phyloP scores from a whole-genome alignment of 2,329 filamentous ascomycete genomes.

The Neonectria hederae region DNA sequence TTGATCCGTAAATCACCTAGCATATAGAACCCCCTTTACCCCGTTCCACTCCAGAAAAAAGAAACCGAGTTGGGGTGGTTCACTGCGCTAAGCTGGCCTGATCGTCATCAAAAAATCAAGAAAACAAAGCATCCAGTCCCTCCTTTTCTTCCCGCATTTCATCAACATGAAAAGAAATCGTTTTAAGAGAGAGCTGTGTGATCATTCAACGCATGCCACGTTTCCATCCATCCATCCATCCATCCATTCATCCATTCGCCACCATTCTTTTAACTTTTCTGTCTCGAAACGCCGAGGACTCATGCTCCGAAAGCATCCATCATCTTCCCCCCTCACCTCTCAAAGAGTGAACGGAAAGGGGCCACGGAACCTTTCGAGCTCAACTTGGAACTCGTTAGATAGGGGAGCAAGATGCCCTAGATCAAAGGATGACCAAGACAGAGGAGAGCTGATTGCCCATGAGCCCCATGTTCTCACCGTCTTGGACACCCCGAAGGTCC shows the following conservation, averaged over 20 bases:
- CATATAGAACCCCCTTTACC: slow-evolving; percentile 34
- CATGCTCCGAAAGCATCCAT: slow-evolving; percentile 42
- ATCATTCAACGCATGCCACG: slow-evolving; percentile 46
- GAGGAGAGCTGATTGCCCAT: slow-evolving; percentile 25
- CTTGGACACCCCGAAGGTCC: slow-evolving; percentile 27
- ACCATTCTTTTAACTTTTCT: slow-evolving; percentile 44
- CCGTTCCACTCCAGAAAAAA: slow-evolving; percentile 26
- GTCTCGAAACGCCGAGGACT: slow-evolving; percentile 45
- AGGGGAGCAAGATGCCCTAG: slow-evolving; percentile 35
- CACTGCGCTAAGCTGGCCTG: slow-evolving; percentile 22
- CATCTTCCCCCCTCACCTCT: slow-evolving; percentile 22
- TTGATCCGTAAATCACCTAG: slow-evolving; percentile 43
- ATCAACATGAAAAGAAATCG: slow-evolving; percentile 29
- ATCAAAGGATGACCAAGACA: slow-evolving; percentile 28
- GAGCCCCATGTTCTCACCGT: slow-evolving; percentile 15
- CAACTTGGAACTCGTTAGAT: slow-evolving; percentile 38
- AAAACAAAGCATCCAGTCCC: slow-evolving; percentile 28
- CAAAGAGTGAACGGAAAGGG: slow-evolving; percentile 21
- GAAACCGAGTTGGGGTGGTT: slow-evolving; percentile 31
- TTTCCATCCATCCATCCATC: slow-evolving; percentile 44
- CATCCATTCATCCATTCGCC: slow-evolving; percentile 44
- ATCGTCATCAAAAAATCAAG: slow-evolving; percentile 25
- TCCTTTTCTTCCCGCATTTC: slow-evolving; percentile 27
- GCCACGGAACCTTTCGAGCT: slow-evolving; percentile 36
- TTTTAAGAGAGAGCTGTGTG: slow-evolving; percentile 40